A percentile compares a stretch with the other conserved stretches of the same genome.
Evolutionary conservation across 352 stramenopile genomes (phyloP).

Genomic region (Phytophthora sp.): DNA sequence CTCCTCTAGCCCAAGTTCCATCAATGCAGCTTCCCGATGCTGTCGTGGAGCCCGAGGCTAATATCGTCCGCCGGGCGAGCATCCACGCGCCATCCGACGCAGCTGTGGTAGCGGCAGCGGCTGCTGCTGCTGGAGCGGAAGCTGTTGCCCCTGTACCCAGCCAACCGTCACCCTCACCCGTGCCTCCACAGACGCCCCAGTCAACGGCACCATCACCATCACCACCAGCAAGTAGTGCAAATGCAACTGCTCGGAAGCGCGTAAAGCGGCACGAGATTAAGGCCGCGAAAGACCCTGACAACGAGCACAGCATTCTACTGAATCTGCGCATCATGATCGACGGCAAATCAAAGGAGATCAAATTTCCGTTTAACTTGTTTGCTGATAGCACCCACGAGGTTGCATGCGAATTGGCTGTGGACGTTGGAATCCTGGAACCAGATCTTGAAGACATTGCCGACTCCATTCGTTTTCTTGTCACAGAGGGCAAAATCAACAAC

Average conservation of each 20-base stretch:
- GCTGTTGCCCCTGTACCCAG: constrained; percentile 6
- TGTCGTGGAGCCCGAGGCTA: constrained; percentile 31
- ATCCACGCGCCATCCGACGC: constrained; percentile 35
- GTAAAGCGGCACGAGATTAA: constrained; percentile 86
- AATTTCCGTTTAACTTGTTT: constrained; percentile 96
- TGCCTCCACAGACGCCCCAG: constrained; percentile 8
- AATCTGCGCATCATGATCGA: constrained; percentile 91
- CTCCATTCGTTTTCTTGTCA: constrained; percentile 91
- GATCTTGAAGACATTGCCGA: constrained; percentile 95
- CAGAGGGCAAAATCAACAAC: constrained; percentile 88
- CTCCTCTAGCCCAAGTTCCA: constrained; percentile 30
- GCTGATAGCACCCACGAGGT: constrained; percentile 94
- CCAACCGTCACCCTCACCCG: constrained; percentile 13
- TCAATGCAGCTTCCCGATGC: constrained; percentile 42
- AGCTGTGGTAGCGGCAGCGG: constrained; percentile 17
- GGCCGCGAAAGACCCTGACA: constrained; percentile 79
- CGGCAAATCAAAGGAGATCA: constrained; percentile 95
- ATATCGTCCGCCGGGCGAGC: constrained; percentile 38
- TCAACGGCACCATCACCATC: constrained; percentile 1
- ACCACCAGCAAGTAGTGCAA: constrained; percentile 2
- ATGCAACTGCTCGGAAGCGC: constrained; percentile 47
- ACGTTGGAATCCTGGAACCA: constrained; percentile 92
- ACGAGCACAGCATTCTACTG: constrained; percentile 84
- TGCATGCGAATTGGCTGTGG: constrained; percentile 94
- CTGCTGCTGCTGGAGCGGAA: constrained; percentile 23